Base-by-base conservation (phyloP, 2,329 filamentous ascomycete genomes). In the Byssochlamys sp. region DNA sequence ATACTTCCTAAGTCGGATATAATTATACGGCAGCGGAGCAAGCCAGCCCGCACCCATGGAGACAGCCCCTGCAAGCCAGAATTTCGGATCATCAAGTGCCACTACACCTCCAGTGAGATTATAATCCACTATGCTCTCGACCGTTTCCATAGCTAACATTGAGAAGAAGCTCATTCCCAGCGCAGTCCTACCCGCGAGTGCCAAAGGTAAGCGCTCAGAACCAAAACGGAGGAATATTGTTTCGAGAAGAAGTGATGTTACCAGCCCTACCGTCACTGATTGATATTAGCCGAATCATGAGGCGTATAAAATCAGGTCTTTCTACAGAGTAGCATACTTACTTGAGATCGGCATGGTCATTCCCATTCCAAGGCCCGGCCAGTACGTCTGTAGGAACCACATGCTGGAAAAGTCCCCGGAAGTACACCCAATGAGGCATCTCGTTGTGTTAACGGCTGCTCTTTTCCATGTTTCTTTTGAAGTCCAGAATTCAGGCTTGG, bases 111-210 rank as follows among this genome's bases (percentile, higher is more conserved):
- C 79, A 0, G 81, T 84, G 0, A 84, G 68, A 57, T 80, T 75
- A 58, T 79, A 83, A 59, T 84, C 81, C 2, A 84, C 80, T 0
- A 71, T 59, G 60, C 84, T 84, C 62, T 83, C 77, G 0, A 77
- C 80, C 2, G 73, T 60, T 63, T 84, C 81, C 81, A 84, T 84
- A 0, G 81, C 79, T 1, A 82, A 9, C 81, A 84, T 84, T 0
- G 81, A 83, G 9, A 83, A 77, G 53, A 82, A 67, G 58, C 81
- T 83, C 81, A 84, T 84, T 0, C 81, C 81, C 25, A 78, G 76
- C 0, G 81, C 81, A 0, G 81, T 83, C 51, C 72, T 78, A 2
- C 71, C 73, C 0, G 81, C 81, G 0, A 62, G 63, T 0, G 63
- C 57, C 80, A 79, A 82, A 0, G 77, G 61, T 0, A 84, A 67